These are phyloP conservation scores for Colletotrichum tamarilloi DNA, from an alignment of 2,329 filamentous ascomycete genomes.

Conservation along the genomic window DNA sequence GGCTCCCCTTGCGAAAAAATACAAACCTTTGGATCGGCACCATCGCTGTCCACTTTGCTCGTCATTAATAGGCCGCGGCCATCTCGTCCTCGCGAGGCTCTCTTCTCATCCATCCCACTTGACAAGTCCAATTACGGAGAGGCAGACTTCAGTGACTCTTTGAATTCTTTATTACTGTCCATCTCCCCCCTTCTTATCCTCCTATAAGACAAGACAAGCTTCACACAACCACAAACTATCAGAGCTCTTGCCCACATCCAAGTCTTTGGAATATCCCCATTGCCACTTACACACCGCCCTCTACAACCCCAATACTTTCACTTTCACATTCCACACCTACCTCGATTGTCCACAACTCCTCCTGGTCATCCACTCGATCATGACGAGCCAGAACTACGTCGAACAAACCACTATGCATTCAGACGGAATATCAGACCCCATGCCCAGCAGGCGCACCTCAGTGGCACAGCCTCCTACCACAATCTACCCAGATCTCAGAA, in stretches of 20 bases:
- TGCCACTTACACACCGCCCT: background rate
- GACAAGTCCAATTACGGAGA: constrained; percentile 43
- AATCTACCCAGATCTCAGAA: constrained; percentile 23
- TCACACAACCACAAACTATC: background rate
- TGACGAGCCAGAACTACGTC: constrained; percentile 35
- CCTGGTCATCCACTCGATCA: constrained; percentile 10
- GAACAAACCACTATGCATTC: constrained; percentile 8
- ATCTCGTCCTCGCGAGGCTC: constrained; percentile 30
- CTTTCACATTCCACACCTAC: background rate
- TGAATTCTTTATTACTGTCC: constrained; percentile 26
- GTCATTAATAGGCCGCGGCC: constrained; percentile 35
- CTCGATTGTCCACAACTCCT: background rate
- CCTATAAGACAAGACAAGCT: background rate
- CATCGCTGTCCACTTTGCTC: constrained; percentile 30
- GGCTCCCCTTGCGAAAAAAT: constrained; percentile 20
- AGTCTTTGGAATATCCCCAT: background rate
- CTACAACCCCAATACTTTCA: background rate
- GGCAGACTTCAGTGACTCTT: constrained; percentile 38
- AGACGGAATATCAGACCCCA: constrained; percentile 24
- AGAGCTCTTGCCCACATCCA: constrained; percentile 41
- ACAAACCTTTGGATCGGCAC: constrained; percentile 31
- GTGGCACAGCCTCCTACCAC: constrained; percentile 6
- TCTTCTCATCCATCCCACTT: constrained; percentile 28
- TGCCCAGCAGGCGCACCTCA: constrained; percentile 27
- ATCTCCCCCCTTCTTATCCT: background rate